These are phyloP conservation scores for Diphasiastrum complanatum DNA, from an alignment of 83 land plant genomes.

Conservation along the genomic window DNA sequence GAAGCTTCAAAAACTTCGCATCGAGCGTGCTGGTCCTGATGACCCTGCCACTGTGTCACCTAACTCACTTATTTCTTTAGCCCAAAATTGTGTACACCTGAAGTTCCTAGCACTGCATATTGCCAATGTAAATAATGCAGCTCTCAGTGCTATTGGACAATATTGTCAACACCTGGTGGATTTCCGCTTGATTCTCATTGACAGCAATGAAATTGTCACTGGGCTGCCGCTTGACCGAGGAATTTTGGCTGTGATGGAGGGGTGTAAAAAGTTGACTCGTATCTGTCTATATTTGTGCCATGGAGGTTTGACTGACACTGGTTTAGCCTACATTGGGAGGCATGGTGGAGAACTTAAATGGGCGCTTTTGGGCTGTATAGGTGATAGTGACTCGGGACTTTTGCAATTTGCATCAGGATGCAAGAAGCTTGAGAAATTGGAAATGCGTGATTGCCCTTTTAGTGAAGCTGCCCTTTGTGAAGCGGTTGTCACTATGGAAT, in stretches of 20 bases:
- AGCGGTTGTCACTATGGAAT: conserved; percentile 41
- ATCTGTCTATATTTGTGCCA: conserved; percentile 62
- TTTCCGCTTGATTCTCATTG: conserved; percentile 73
- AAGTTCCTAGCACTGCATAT: conserved; percentile 64
- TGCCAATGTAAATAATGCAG: conserved; percentile 59
- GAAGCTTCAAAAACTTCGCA: conserved; percentile 57
- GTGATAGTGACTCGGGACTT: conserved; percentile 64
- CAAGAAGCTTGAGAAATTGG: conserved; percentile 60
- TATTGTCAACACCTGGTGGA: conserved; percentile 53
- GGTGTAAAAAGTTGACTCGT: conserved; percentile 53
- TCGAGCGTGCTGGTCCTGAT: conserved; percentile 54
- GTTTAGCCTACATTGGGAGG: conserved; percentile 60
- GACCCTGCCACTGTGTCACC: conserved; percentile 56
- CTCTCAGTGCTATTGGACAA: conserved; percentile 52
- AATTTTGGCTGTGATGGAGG: conserved; percentile 47
- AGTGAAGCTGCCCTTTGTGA: conserved; percentile 60
- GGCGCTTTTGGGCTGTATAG: conserved; percentile 73
- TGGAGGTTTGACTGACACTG: conserved; percentile 79
- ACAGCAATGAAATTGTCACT: conserved; percentile 36
- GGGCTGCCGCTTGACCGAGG: conserved; percentile 86
- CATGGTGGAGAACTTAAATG: conserved; percentile 64
- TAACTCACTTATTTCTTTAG: conserved; percentile 56
- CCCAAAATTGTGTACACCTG: conserved; percentile 59
- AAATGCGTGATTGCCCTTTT: conserved; percentile 74
- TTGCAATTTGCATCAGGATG: conserved; percentile 61